phyloP scores from a whole-genome alignment of 2,329 filamentous ascomycete species.

The Fusarium lateritium region DNA sequence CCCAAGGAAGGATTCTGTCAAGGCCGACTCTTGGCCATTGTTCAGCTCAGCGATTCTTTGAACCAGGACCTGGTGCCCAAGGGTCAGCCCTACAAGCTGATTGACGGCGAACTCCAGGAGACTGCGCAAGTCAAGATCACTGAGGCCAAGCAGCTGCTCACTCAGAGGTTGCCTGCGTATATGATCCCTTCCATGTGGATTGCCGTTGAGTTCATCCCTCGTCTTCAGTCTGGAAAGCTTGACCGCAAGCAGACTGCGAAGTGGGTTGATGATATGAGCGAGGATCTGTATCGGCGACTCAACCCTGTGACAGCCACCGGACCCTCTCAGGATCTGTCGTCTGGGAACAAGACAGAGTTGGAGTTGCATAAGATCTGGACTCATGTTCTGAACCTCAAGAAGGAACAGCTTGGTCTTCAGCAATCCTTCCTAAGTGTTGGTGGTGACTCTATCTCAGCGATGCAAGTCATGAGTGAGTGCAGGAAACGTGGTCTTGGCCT shows the following conservation, averaged over 20 bases:
- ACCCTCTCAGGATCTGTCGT: not conserved
- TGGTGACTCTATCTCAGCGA: constrained; percentile 61
- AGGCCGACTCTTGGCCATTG: constrained; percentile 30
- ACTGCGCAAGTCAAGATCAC: constrained; percentile 10
- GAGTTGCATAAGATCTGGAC: constrained; percentile 39
- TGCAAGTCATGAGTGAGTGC: constrained; percentile 57
- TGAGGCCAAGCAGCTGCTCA: constrained; percentile 34
- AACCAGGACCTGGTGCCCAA: constrained; percentile 24
- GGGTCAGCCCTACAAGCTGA: constrained; percentile 28
- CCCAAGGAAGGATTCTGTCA: constrained; percentile 35
- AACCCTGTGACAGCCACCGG: constrained; percentile 12
- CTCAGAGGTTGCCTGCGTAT: constrained; percentile 34
- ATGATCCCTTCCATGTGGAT: constrained; percentile 47
- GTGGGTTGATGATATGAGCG: constrained; percentile 37
- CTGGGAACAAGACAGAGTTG: constrained; percentile 7
- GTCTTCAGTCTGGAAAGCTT: constrained; percentile 41
- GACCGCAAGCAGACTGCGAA: constrained; percentile 33
- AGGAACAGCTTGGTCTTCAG: constrained; percentile 34
- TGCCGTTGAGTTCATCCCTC: constrained; percentile 35
- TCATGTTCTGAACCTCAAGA: constrained; percentile 38
- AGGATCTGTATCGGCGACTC: constrained; percentile 32
- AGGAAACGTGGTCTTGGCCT: constrained; percentile 48
- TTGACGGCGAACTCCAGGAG: constrained; percentile 12
- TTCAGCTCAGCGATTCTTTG: constrained; percentile 22
- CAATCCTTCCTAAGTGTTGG: constrained; percentile 57